These are phyloP conservation scores for Calonectria hongkongensis DNA, from an alignment of 2,329 filamentous ascomycete genomes.

Conservation along the genomic window DNA sequence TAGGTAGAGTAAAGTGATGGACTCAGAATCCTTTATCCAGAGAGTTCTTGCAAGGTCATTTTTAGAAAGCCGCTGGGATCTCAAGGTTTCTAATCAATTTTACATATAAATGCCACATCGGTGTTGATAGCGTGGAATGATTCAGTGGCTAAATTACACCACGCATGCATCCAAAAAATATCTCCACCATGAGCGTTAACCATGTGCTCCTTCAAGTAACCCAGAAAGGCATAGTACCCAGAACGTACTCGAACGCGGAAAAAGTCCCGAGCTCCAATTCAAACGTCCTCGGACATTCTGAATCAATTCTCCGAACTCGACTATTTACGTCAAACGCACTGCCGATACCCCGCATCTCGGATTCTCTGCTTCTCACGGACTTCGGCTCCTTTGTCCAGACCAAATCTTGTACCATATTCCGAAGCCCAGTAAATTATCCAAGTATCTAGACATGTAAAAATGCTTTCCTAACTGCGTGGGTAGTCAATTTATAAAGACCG, in stretches of 20 bases:
- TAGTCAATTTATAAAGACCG: not conserved
- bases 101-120: no score
- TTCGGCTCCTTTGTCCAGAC: not conserved
- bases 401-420: not conserved
- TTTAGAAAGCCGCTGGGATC: no score
- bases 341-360: not conserved
- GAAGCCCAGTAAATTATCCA: not conserved
- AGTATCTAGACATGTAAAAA: not conserved
- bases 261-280: not conserved
- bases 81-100: no score
- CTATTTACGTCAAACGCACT: not conserved
- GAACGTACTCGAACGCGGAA: not conserved
- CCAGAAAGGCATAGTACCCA: no score
- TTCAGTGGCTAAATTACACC: no score
- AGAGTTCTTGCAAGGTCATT: no score
- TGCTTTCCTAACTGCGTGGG: not conserved
- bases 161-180: not conserved
- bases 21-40: no score
- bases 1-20: no score
- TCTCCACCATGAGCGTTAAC: no score
- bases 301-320: not conserved
- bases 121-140: no score
- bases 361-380: not conserved
- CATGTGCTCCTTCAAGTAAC: no score
- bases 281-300: not conserved